Percentiles rank a stretch among this genome's conserved stretches.
Evolutionary conservation across 371 early-diverging fungal genomes (phyloP).

Genomic region (Catenaria anguillulae): DNA sequence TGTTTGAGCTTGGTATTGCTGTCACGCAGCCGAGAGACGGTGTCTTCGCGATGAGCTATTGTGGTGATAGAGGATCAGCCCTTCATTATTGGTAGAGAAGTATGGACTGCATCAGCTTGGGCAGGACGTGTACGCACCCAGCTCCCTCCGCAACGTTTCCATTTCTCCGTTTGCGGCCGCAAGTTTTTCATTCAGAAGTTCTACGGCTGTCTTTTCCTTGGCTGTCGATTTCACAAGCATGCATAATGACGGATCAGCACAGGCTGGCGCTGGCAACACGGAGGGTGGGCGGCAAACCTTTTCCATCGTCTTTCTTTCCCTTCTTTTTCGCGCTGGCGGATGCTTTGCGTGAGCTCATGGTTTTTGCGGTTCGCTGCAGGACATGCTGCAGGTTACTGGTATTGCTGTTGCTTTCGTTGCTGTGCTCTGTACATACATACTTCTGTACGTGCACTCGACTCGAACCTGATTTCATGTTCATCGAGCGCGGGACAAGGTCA

Average conservation of each 20-base stretch:
- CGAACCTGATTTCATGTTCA: no score
- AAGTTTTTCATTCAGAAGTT: background rate
- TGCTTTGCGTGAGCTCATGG: background rate
- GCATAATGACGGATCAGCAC: background rate
- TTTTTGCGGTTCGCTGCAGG: background rate
- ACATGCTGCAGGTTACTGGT: no score
- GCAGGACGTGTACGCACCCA: background rate
- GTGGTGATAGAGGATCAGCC: no score
- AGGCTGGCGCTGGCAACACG: background rate
- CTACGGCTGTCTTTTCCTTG: constrained; percentile 2
- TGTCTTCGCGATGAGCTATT: background rate
- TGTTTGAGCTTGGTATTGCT: background rate
- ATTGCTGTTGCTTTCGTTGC: no score
- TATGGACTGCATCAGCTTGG: no score
- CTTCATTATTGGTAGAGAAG: no score
- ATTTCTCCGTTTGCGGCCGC: background rate
- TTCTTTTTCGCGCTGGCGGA: background rate
- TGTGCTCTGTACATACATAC: no score
- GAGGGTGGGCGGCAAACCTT: background rate
- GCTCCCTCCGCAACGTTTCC: background rate
- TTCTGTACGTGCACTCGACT: no score
- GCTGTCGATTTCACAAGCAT: background rate
- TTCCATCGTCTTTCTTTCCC: background rate
- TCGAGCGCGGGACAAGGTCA: no score
- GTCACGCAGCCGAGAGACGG: background rate